Conservation (phyloP, 768 basidiomycete genomes). For the Pisolithus marmoratus region DNA sequence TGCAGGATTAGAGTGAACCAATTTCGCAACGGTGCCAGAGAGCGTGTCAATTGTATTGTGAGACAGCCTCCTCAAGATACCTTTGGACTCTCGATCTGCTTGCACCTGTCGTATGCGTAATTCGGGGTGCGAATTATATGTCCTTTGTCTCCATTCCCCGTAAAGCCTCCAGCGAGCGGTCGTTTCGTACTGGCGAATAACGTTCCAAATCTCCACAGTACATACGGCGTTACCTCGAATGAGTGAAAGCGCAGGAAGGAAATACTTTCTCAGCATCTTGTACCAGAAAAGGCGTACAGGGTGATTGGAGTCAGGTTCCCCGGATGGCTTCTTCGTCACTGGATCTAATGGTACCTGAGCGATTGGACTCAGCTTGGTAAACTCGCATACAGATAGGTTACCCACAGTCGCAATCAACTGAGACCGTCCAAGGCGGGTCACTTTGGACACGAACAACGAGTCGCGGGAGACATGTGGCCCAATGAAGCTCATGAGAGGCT, state of each 20-base stretch:
- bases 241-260: conserved; percentile 84
- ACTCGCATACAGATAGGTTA: conserved; percentile 1
- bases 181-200: conserved; percentile 74
- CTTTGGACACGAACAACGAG: conserved; percentile 69
- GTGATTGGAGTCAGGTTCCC: conserved; percentile 49
- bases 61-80: conserved; percentile 81
- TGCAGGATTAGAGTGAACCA: conserved; percentile 91
- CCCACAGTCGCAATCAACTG: conserved; percentile 54
- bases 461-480: conserved; percentile 80
- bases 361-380: conserved; percentile 3
- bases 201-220: conserved; percentile 89
- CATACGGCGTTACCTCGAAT: conserved; percentile 83
- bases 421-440: conserved; percentile 69
- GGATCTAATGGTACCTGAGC: conserved; percentile 46
- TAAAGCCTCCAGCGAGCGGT: conserved; percentile 86
- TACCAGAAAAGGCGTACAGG: conserved; percentile 81
- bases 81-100: conserved; percentile 84
- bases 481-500: conserved; percentile 75
- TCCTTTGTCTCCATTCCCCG: conserved; percentile 85
- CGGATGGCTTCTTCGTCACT: conserved; percentile 53
- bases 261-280: conserved; percentile 66
- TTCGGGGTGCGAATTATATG: conserved; percentile 72
- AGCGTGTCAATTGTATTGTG: conserved; percentile 79
- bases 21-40: conserved; percentile 84
- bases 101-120: conserved; percentile 75